Evolutionary conservation across 116 monocot species (phyloP).

Genomic region (Cymodocea nodosa): DNA sequence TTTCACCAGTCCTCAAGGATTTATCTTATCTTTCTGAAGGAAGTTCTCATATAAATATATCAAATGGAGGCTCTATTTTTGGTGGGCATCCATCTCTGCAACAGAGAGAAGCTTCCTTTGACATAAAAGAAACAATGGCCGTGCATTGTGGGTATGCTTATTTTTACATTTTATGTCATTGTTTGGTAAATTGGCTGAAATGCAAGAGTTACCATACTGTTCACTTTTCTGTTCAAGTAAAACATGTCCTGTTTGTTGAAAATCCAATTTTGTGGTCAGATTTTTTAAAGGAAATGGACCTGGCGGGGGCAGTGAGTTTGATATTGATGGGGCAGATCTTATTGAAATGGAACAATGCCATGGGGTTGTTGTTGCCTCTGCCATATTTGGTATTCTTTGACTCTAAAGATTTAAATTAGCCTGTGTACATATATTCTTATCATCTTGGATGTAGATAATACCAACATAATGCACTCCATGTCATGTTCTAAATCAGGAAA

Average conservation of each 20-base stretch:
- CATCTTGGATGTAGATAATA: not conserved
- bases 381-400: slow-evolving; percentile 16
- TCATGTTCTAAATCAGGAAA: slow-evolving; percentile 9
- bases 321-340: slow-evolving; percentile 17
- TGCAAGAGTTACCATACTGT: not conserved
- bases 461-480: not conserved
- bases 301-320: slow-evolving; percentile 52
- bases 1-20: slow-evolving; percentile 55
- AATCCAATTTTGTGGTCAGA: slow-evolving; percentile 18
- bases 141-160: slow-evolving; percentile 92
- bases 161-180: not conserved
- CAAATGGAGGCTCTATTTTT: slow-evolving; percentile 56
- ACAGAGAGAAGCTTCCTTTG: slow-evolving; percentile 61
- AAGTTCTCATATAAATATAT: slow-evolving; percentile 26
- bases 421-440: not conserved
- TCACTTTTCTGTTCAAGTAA: not conserved
- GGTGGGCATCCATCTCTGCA: slow-evolving; percentile 74
- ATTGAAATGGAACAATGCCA: slow-evolving; percentile 79
- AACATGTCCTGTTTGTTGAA: not conserved
- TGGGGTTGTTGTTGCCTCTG: slow-evolving; percentile 58
- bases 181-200: not conserved
- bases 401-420: not conserved
- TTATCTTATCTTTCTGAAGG: slow-evolving; percentile 60
- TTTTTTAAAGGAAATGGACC: slow-evolving; percentile 65
- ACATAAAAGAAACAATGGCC: slow-evolving; percentile 74